Evolutionary conservation across 2,329 filamentous ascomycete genomes (phyloP), one percentile per base, ranked within the genome.

Genomic region (Diaporthe destruens): DNA sequence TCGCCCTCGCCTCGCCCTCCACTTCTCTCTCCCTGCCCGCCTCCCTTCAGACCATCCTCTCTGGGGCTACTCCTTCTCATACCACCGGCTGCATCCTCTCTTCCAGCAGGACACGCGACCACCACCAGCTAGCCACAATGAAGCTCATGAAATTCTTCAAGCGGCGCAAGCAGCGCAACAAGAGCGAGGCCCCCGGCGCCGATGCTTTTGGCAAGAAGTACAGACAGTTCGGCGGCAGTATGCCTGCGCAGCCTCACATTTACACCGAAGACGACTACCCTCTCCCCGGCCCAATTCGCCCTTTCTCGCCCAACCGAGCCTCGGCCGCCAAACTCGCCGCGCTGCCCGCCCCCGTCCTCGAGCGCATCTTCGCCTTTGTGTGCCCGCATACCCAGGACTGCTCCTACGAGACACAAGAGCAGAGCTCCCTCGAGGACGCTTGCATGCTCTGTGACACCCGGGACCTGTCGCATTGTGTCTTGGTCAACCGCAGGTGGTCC

Each of bases 391-490:
- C 91, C 47, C 84, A 85, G 69, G 95, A 98, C 82, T 87, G 91
- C 79, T 91, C 88, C 73, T 97, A 96, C 81, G 92, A 94, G 76
- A 91, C 91, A 54, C 96, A 93, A 79, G 96, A 98, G 84, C 89
- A 93, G 78, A 94, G 92, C 73, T 90, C 92, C 76, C 88, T 90
- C 65, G 92, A 93, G 76, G 91, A 94, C 83, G 91, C 91, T 71
- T 98, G 96, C 84, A 96, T 96, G 93, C 91, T 97, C 76, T 98
- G 96, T 84, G 94, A 98, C 84, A 88, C 96, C 85, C 91, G 95
- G 76, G 95, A 98, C 82, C 88, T 98, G 71, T 91, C 94, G 68
- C 91, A 94, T 81, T 96, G 94, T 80, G 90, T 91, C 51, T 87
- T 90, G 80, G 93, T 94, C 66, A 94, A 90, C 81, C 90, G 90